Evolutionary conservation across 805 yeast genomes (phyloP), one percentile per base, ranked within the genome.

Genomic region (Candida patagonica): DNA sequence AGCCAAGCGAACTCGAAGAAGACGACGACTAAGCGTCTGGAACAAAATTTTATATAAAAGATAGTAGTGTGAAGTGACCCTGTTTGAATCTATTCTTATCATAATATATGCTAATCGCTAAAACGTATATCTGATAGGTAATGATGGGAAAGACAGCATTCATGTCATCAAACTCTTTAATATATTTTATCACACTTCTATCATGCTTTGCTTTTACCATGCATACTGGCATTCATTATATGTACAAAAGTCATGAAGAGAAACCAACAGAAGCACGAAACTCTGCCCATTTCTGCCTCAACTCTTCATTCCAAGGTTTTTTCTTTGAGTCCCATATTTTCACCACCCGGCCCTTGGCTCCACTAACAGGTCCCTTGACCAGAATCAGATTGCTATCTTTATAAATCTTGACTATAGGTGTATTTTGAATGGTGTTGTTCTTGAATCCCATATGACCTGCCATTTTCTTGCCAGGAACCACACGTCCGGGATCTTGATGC

Each of bases 391-490:
- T 95, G 42, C 78, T 76, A 38, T 73, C 87, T 34, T 80, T 86
- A 58, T 84, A 88, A 8, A 80, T 80, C 56, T 81, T 82, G 55
- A 92, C 66, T 17, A 92, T 79, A 56, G 78, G 71, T 20, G 78
- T 69, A 59, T 86, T 88, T 59, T 78, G 82, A 20, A 77, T 73
- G 3, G 97, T 89, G 45, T 74, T 73, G 51, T 67, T 69, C 41
- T 73, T 70, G 46, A 75, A 79, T 50, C 98, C 98, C 92, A 88
- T 80, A 61, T 84, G 83, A 49, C 98, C 98, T 26, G 97, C 94
- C 98, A 92, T 89, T 65, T 87, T 89, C 67, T 85, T 88, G 19
- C 96, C 97, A 12, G 96, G 97, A 46, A 87, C 68, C 39, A 87
- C 85, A 68, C 98, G 82, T 55, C 95, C 96, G 10, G 98, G 98